Evolutionary conservation across 306 rosid species (phyloP).

Genomic region (Fragaria vesca): DNA sequence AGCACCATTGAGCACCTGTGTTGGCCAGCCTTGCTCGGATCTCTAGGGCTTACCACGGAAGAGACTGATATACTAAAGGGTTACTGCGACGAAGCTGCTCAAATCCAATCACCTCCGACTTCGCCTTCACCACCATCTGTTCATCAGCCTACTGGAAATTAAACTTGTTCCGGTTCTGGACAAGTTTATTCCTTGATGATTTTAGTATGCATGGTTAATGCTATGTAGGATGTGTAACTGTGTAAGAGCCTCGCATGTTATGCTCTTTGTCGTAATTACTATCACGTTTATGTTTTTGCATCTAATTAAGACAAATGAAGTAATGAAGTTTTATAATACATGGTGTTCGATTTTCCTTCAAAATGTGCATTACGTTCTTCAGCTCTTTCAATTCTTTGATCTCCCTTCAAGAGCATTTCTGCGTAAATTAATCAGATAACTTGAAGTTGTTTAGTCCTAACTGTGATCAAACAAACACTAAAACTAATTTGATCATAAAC

Average conservation of each 20-base stretch:
- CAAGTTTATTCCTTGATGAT: slow-evolving; percentile 1
- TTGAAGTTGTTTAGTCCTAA: neutral
- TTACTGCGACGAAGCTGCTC: slow-evolving; percentile 43
- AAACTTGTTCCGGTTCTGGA: neutral
- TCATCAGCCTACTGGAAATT: neutral
- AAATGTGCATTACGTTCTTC: neutral
- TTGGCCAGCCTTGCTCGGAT: slow-evolving; percentile 57
- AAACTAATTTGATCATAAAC: neutral
- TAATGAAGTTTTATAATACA: neutral
- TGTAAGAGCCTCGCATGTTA: neutral
- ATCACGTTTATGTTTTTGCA: neutral
- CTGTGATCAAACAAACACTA: neutral
- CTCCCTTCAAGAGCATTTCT: neutral
- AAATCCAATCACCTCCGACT: slow-evolving; percentile 13
- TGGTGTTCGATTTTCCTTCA: neutral
- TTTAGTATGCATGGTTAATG: neutral
- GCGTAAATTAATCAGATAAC: neutral
- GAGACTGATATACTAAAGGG: slow-evolving; percentile 54
- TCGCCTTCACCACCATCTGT: slow-evolving; percentile 16
- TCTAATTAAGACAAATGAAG: neutral
- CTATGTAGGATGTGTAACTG: neutral
- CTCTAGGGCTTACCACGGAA: slow-evolving; percentile 55
- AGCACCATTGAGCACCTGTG: slow-evolving; percentile 50
- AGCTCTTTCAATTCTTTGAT: neutral
- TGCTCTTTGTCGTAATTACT: neutral